Evolutionary conservation across 768 basidiomycete species (phyloP).

Genomic region (Inosperma sp.): DNA sequence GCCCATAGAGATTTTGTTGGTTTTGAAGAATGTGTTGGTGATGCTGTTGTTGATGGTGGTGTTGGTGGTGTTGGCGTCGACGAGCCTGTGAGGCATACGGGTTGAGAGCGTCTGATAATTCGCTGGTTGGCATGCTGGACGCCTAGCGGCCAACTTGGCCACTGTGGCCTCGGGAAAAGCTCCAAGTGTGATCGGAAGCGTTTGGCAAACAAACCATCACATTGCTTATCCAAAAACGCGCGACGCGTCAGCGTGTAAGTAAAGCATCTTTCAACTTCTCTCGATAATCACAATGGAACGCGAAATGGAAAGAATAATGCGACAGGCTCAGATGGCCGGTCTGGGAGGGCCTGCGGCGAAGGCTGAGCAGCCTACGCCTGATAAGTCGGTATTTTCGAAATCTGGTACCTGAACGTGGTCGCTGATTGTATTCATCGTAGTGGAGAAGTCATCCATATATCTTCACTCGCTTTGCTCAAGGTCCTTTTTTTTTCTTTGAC

Average conservation of each 20-base stretch:
- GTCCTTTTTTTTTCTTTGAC: slow-evolving; percentile 36
- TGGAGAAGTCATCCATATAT: slow-evolving; percentile 95
- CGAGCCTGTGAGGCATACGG: slow-evolving; percentile 46
- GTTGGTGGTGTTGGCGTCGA: background rate
- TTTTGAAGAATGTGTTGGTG: slow-evolving; percentile 4
- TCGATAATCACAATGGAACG: slow-evolving; percentile 39
- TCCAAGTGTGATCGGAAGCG: slow-evolving; percentile 12
- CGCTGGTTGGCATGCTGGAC: slow-evolving; percentile 38
- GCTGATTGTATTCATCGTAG: slow-evolving; percentile 33
- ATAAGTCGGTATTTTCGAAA: slow-evolving; percentile 52
- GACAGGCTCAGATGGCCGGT: slow-evolving; percentile 41
- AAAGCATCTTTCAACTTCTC: slow-evolving; percentile 13
- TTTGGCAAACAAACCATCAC: slow-evolving; percentile 29
- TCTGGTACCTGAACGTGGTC: slow-evolving; percentile 5
- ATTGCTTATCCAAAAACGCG: slow-evolving; percentile 21
- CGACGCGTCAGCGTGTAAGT: slow-evolving; percentile 44
- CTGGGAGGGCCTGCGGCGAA: slow-evolving; percentile 28
- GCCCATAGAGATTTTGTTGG: no score
- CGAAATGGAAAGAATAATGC: slow-evolving; percentile 48
- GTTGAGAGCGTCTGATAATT: slow-evolving; percentile 76
- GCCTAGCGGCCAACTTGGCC: background rate
- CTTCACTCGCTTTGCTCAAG: slow-evolving; percentile 94
- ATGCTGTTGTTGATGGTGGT: background rate
- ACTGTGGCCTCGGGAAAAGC: background rate
- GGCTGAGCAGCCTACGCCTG: slow-evolving; percentile 56